Evolutionary conservation across 1,284 basidiomycete genomes (phyloP), one percentile per base, ranked within the genome.

Genomic region (Cutaneotrichosporon mucoides): DNA sequence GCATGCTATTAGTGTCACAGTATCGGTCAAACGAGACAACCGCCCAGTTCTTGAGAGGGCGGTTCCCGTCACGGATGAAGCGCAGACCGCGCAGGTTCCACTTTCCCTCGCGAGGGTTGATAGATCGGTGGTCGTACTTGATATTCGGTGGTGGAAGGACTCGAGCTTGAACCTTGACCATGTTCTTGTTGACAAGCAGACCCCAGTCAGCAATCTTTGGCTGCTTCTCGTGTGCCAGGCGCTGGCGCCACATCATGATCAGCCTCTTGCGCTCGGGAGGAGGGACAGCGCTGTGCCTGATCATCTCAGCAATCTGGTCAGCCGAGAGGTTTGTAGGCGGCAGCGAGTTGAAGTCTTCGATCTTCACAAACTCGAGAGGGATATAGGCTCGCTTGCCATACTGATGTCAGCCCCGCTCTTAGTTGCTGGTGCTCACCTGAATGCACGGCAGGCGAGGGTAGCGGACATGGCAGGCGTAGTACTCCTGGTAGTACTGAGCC

Each of bases 161-260:
- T 1, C 79, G 70, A 4, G 76, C 80, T 16, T 71, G 45, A 34
- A 80, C 53, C 34, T 68, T 49, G 36, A 79, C 65, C 64, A 79
- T 73, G 4, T 64, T 53, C 1, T 13, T 56, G 43, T 71, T 72
- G 52, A 81, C 73, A 70, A 73, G 53, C 46, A 80, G 55, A 8
- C 77, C 80, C 79, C 79, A 81, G 2, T 67, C 67, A 3, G 59
- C 59, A 46, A 76, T 66, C 62, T 72, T 74, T 45, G 61, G 60
- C 57, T 72, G 66, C 11, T 61, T 64, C 61, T 74, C 69, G 56
- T 73, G 69, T 4, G 63, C 69, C 2, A 74, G 61, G 54, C 72
- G 67, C 7, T 44, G 24, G 49, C 72, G 62, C 72, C 72, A 74
- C 6, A 56, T 37, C 36, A 50, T 53, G 41, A 72, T 66, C 11